Conservation (phyloP, 2,329 filamentous ascomycete species). For the Ceratocystis diversiconidia region DNA sequence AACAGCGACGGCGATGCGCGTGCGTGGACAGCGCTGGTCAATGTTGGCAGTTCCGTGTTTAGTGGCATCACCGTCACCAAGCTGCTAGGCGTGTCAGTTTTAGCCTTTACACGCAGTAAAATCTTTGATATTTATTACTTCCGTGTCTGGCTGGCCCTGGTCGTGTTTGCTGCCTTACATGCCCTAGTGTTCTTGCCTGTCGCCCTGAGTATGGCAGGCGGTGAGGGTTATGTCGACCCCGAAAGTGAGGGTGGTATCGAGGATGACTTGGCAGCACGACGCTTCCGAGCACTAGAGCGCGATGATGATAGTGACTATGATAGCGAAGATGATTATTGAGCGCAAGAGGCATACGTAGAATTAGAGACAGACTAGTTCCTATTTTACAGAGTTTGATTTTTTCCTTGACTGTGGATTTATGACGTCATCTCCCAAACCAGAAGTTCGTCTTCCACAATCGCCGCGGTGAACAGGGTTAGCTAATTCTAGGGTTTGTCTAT, state of each 20-base stretch:
- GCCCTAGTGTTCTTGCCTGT: constrained; percentile 87
- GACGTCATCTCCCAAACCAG: neutral
- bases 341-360: neutral
- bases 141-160: constrained; percentile 84
- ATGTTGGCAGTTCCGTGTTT: constrained; percentile 88
- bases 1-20: constrained; percentile 57
- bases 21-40: constrained; percentile 84
- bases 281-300: constrained; percentile 30
- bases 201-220: constrained; percentile 70
- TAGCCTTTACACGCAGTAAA: constrained; percentile 91
- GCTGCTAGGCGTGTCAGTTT: constrained; percentile 74
- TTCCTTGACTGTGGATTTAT: neutral
- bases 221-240: constrained; percentile 74
- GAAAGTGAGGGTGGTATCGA: constrained; percentile 79
- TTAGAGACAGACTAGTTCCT: neutral
- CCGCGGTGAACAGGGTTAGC: neutral
- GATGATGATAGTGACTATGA: constrained; percentile 14
- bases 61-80: constrained; percentile 95
- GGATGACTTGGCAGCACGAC: constrained; percentile 67
- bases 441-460: too few species aligned
- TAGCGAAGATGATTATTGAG: neutral
- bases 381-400: neutral
- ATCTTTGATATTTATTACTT: constrained; percentile 99
- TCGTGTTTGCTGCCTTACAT: constrained; percentile 77
- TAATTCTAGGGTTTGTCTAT: neutral